phyloP scores from a whole-genome alignment of 2,329 filamentous ascomycete genomes.

The Xylaria sp. region DNA sequence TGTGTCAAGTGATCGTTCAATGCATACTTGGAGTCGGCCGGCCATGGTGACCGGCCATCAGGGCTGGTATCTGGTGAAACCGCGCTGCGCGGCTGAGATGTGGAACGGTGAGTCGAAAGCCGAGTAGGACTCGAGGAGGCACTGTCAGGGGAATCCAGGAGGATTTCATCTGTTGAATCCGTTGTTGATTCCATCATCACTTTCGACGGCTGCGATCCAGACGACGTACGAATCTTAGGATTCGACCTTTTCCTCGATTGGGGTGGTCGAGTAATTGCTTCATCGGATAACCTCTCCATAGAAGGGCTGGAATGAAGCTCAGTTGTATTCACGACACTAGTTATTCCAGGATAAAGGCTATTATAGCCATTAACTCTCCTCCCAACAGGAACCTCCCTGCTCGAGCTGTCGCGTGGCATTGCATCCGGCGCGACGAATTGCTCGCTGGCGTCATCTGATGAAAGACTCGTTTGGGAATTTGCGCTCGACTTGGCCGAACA shows the following conservation, averaged over 20 bases:
- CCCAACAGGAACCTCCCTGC: constrained; percentile 2
- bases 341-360: constrained; percentile 15
- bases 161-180: constrained; percentile 32
- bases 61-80: constrained; percentile 26
- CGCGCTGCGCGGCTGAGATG: constrained; percentile 31
- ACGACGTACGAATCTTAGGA: constrained; percentile 39
- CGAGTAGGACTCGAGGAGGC: constrained; percentile 34
- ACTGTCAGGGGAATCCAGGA: constrained; percentile 34
- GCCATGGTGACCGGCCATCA: constrained; percentile 25
- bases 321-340: constrained; percentile 23
- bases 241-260: constrained; percentile 39
- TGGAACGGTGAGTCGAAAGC: constrained; percentile 30
- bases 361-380: constrained; percentile 16
- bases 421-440: constrained; percentile 18
- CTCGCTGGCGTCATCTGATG: constrained; percentile 26
- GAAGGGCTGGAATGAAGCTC: constrained; percentile 16
- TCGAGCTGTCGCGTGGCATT: constrained; percentile 15
- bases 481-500: constrained; percentile 14
- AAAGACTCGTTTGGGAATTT: constrained; percentile 37
- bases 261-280: constrained; percentile 24
- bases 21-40: constrained; percentile 15
- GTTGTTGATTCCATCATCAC: constrained; percentile 32
- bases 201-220: constrained; percentile 34
- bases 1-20: constrained; percentile 27
- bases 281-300: constrained; percentile 14